These are phyloP conservation scores for Echium plantagineum DNA, from an alignment of 257 asterid species.

Conservation along the genomic window DNA sequence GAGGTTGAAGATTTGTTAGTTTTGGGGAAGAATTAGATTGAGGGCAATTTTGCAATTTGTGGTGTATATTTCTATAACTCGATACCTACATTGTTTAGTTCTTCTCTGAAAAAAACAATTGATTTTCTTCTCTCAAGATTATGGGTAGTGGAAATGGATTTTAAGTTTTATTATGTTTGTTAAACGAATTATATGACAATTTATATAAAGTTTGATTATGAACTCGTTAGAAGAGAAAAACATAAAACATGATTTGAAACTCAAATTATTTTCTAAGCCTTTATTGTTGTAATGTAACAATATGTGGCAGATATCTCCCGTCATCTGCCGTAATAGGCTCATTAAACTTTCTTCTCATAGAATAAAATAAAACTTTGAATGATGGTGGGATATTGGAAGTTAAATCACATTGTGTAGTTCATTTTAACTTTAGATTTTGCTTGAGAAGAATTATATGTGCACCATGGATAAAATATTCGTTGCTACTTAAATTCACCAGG, in stretches of 20 bases:
- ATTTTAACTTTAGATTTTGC: too few relatives aligned
- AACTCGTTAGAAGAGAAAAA: background rate
- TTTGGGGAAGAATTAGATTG: too few relatives aligned
- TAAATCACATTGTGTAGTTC: background rate
- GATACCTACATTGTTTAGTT: conserved; percentile 7
- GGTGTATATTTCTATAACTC: conserved; percentile 64
- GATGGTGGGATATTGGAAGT: background rate
- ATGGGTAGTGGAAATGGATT: background rate
- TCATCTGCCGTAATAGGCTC: too few relatives aligned
- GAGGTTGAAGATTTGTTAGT: too few relatives aligned
- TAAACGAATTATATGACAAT: background rate
- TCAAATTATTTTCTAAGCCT: background rate
- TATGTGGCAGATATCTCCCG: too few relatives aligned
- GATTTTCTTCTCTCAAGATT: background rate
- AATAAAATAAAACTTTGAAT: too few relatives aligned
- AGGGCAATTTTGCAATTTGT: conserved; percentile 93
- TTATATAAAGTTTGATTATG: background rate
- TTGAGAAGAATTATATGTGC: background rate
- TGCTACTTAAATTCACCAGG: background rate
- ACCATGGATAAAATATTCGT: background rate
- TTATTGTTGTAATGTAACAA: background rate
- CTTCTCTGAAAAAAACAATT: background rate
- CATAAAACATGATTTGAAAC: background rate
- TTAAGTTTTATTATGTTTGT: too few relatives aligned
- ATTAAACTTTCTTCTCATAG: too few relatives aligned